Percentiles rank a stretch among this genome's conserved stretches.
Conservation (phyloP, 345 rosid genomes). For the Citrus unshiu region DNA sequence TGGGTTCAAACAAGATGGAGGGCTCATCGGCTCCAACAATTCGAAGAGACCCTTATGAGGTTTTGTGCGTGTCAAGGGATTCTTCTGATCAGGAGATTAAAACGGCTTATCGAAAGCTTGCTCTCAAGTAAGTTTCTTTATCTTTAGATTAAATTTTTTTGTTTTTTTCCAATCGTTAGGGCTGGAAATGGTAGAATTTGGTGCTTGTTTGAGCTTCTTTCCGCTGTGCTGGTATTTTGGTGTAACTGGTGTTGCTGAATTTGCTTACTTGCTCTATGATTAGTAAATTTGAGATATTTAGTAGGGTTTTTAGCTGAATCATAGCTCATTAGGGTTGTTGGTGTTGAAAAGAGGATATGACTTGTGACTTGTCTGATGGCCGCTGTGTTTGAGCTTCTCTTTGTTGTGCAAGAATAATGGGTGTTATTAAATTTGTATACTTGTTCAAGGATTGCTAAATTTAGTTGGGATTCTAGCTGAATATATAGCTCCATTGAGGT, state of each 20-base stretch:
- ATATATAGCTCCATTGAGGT: conserved; percentile 4
- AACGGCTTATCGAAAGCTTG: conserved; percentile 90
- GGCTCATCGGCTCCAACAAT: conserved; percentile 62
- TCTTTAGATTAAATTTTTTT: background rate
- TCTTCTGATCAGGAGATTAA: conserved; percentile 93
- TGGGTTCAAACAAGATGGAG: conserved; percentile 64
- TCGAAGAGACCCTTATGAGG: conserved; percentile 95
- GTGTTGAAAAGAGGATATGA: background rate
- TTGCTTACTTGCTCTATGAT: background rate
- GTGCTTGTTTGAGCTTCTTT: background rate
- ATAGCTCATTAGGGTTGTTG: conserved; percentile 5
- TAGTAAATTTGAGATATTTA: background rate
- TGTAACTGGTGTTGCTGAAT: background rate
- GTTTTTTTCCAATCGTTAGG: background rate
- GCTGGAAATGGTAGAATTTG: background rate
- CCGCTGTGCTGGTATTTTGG: background rate
- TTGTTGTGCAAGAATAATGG: background rate
- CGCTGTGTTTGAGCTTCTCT: background rate
- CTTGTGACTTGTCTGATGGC: background rate
- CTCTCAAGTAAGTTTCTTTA: conserved; percentile 69
- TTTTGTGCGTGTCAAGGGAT: conserved; percentile 74
- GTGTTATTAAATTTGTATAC: background rate
- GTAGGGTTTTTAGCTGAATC: conserved; percentile 5
- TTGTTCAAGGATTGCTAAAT: background rate
- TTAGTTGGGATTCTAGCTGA: conserved; percentile 1